Evolutionary conservation across 2,329 filamentous ascomycete genomes (phyloP), one percentile per base, ranked within the genome.

Genomic region (Canariomyces notabilis): DNA sequence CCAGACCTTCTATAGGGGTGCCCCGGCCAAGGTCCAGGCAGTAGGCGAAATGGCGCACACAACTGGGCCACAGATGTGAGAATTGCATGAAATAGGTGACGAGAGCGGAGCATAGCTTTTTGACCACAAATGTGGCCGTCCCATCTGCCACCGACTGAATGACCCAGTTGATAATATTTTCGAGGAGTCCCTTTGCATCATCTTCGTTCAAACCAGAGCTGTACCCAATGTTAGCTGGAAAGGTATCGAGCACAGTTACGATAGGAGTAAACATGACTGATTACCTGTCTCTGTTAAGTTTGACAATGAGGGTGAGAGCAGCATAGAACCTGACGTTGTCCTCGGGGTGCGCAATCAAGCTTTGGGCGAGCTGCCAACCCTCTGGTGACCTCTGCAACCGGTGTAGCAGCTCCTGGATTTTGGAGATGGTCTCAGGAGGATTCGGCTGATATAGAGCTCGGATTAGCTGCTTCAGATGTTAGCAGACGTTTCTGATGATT

Each of bases 201-300:
- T 76, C 71, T 34, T 78, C 72, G 39, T 73, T 71, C 33, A 87
- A 65, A 14, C 73, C 71, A 45, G 68, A 63, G 56, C 71, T 76
- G 21, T 19, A 5, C 41, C 12, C 44, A 16, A 6, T 21, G 37
- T 58, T 40, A 59, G 49, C 39, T 46, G 29, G 16, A 16, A n/a
- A n/a, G n/a, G n/a, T n/a, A n/a, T n/a, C n/a, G n/a, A n/a, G n/a
- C n/a, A n/a, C n/a, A n/a, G n/a, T n/a, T n/a, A n/a, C n/a, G n/a
- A n/a, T n/a, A n/a, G n/a, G n/a, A n/a, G n/a, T n/a, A n/a, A n/a
- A n/a, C n/a, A n/a, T n/a, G n/a, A n/a, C n/a, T n/a, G n/a, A n/a
- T n/a, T n/a, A 86, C 85, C 83, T 88, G 61, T 93, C 88, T n/a
- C 83, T 85, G 63, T 97, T 96, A 48, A 97, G 79, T 68, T 97